These are phyloP conservation scores for Fistulifera pelliculosa DNA, from an alignment of 108 stramenopile species.

Conservation along the genomic window DNA sequence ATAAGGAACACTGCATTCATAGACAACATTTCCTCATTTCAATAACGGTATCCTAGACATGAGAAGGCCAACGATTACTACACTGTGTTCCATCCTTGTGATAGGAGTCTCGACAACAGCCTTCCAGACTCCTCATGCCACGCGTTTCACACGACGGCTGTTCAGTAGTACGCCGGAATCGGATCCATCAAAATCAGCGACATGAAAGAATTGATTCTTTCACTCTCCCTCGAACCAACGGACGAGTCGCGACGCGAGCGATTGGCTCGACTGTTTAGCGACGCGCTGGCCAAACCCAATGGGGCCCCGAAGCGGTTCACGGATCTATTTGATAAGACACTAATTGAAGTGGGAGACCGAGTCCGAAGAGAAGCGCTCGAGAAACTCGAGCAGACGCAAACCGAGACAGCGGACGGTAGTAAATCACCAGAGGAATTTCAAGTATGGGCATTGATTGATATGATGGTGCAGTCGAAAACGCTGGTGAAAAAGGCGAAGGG, in stretches of 20 bases:
- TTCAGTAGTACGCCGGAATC: too few species aligned
- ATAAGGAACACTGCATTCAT: too few species aligned
- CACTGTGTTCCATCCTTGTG: too few species aligned
- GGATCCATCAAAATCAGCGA: slow-evolving; percentile 33
- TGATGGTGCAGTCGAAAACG: slow-evolving; percentile 83
- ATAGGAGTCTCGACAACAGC: too few species aligned
- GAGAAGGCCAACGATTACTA: too few species aligned
- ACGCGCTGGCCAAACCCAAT: slow-evolving; percentile 37
- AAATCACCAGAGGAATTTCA: slow-evolving; percentile 35
- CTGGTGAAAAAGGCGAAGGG: slow-evolving; percentile 55
- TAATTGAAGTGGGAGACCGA: slow-evolving; percentile 41
- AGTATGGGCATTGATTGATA: slow-evolving; percentile 74
- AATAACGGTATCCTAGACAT: too few species aligned
- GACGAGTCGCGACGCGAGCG: slow-evolving; percentile 43
- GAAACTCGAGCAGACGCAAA: slow-evolving; percentile 12
- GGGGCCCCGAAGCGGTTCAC: slow-evolving; percentile 24
- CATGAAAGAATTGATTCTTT: slow-evolving; percentile 55
- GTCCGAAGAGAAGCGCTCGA: slow-evolving; percentile 42
- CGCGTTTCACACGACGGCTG: too few species aligned
- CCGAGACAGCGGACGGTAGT: background rate
- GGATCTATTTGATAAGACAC: slow-evolving; percentile 21
- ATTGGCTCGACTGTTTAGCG: slow-evolving; percentile 32
- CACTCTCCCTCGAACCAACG: slow-evolving; percentile 42
- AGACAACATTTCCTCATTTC: too few species aligned
- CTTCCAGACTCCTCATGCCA: too few species aligned